phyloP scores from a whole-genome alignment of 306 rosid species.

The Crotalaria pallida region DNA sequence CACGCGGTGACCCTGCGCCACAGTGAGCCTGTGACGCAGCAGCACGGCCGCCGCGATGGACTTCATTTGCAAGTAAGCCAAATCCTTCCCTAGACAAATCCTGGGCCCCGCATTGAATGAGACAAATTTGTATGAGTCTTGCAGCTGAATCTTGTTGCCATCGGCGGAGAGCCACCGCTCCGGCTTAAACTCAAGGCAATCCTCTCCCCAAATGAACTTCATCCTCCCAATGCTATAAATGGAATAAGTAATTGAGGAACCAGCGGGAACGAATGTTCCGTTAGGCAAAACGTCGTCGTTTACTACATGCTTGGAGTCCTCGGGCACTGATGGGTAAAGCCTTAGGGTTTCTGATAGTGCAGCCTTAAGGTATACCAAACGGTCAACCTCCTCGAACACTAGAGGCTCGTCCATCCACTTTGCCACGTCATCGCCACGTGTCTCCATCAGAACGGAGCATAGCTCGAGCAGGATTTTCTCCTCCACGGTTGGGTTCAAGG shows the following conservation, averaged over 20 bases:
- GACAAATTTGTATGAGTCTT: slow-evolving; percentile 59
- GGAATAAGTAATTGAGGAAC: slow-evolving; percentile 60
- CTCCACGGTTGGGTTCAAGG: slow-evolving; percentile 42
- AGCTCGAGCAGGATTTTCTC: slow-evolving; percentile 61
- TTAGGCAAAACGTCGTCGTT: slow-evolving; percentile 63
- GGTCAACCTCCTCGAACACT: slow-evolving; percentile 76
- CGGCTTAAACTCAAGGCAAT: slow-evolving; percentile 77
- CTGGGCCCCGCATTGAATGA: slow-evolving; percentile 89
- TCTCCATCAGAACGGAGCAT: slow-evolving; percentile 55
- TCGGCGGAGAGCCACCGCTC: slow-evolving; percentile 69
- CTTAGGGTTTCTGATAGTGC: slow-evolving; percentile 76
- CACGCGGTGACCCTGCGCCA: slow-evolving; percentile 59
- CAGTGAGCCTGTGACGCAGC: slow-evolving; percentile 56
- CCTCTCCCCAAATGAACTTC: slow-evolving; percentile 88
- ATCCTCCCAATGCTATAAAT: slow-evolving; percentile 75
- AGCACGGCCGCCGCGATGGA: slow-evolving; percentile 73
- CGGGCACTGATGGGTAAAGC: slow-evolving; percentile 82
- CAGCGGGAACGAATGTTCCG: slow-evolving; percentile 68
- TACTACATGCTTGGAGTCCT: slow-evolving; percentile 71
- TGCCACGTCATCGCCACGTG: slow-evolving; percentile 50
- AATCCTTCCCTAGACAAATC: slow-evolving; percentile 78
- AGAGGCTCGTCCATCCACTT: slow-evolving; percentile 67
- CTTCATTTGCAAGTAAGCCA: slow-evolving; percentile 92
- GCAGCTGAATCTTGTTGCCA: slow-evolving; percentile 42
- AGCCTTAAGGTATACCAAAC: slow-evolving; percentile 63